Evolutionary conservation across 1,284 basidiomycete genomes (phyloP), one percentile per base, ranked within the genome.

Genomic region (Fomitiporia mediterranea): DNA sequence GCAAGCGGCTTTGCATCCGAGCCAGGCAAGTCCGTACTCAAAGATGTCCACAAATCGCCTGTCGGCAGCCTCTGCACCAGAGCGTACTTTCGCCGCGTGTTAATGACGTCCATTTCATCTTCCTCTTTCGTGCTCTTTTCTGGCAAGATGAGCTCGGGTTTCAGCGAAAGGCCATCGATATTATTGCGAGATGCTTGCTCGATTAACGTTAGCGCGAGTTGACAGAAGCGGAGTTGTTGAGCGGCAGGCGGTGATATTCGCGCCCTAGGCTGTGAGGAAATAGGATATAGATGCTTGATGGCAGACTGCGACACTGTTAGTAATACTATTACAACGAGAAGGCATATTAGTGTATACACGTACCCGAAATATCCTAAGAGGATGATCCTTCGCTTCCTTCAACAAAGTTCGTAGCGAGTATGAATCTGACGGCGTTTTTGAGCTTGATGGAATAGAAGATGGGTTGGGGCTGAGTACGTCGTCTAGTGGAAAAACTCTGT

Each of bases 1-100:
- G 75, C 80, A 51, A 86, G 64, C 38, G 75, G 69, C 37, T 72
- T 71, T 4, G 58, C 60, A 19, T 64, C 62, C 25, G 66, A 64
- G 9, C 65, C 67, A 30, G 67, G 69, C 43, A 65, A 59, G 51
- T 77, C 71, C n/a, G 81, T 75, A 66, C 77, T 78, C 55, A 85
- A 74, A n/a, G 87, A 89, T 6, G 86, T 78, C 84, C 87, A 91
- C 72, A 82, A 89, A 59, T 86, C 83, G 28, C 83, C 86, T 2
- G 75, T 77, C 1, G 89, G 86, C 2, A 91, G 74, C 60, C 80
- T 84, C 64, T 91, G 89, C 59, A 90, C 76, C 21, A 91, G 79
- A 2, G 89, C 88, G 67, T 84, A 90, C 66, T 78, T 83, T 53
- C 73, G 61, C 40, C 58, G 58, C 55, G 48, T 46, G 53, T 57